Evolutionary conservation across 148 eudicot genomes (phyloP).

Genomic region (Camellia sinensis): DNA sequence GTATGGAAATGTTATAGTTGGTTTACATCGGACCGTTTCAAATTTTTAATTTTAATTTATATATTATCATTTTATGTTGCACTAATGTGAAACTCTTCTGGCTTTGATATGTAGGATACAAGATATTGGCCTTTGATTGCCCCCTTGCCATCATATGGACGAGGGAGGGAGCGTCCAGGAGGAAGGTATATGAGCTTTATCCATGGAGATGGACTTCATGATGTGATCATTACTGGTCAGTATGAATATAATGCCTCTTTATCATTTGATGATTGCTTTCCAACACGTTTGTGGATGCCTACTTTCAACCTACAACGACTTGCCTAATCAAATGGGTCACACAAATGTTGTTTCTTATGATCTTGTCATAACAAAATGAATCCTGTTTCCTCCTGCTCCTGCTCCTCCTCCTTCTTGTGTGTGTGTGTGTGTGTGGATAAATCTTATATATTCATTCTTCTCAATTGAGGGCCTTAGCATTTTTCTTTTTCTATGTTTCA

Average conservation of each 20-base stretch:
- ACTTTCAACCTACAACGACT: background rate
- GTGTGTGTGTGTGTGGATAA: no score
- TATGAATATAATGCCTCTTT: background rate
- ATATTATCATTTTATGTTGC: background rate
- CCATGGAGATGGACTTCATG: conserved; percentile 80
- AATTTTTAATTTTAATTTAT: background rate
- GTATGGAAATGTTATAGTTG: background rate
- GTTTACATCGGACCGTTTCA: background rate
- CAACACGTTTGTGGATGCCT: background rate
- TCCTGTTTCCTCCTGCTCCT: no score
- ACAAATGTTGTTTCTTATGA: background rate
- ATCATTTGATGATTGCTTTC: background rate
- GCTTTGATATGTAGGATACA: conserved; percentile 52
- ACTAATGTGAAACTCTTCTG: background rate
- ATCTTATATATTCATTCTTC: background rate
- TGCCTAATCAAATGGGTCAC: background rate
- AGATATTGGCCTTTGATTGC: conserved; percentile 75
- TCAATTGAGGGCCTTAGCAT: background rate
- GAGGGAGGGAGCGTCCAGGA: conserved; percentile 93
- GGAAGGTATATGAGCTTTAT: conserved; percentile 85
- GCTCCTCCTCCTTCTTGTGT: no score
- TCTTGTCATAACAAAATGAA: background rate
- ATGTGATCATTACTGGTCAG: conserved; percentile 89
- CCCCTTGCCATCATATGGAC: conserved; percentile 94
- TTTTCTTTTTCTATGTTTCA: background rate